Evolutionary conservation across 345 rosid genomes (phyloP).

Genomic region (Euphorbia tirucalli): DNA sequence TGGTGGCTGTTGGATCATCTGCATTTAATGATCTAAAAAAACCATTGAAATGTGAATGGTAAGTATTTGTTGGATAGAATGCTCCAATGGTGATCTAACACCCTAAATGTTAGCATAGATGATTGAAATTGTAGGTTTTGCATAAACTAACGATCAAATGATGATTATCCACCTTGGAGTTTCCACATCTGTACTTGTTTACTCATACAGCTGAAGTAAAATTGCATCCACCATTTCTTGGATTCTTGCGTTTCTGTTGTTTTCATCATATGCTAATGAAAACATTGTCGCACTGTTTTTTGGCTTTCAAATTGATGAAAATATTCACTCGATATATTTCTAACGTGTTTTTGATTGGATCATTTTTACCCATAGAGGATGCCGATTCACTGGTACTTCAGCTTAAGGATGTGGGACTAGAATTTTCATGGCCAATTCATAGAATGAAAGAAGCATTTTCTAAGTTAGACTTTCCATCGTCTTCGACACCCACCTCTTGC

Average conservation of each 20-base stretch:
- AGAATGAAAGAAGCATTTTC: slow-evolving; percentile 57
- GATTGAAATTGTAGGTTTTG: background rate
- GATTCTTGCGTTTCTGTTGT: background rate
- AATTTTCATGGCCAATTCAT: slow-evolving; percentile 75
- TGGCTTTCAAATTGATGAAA: background rate
- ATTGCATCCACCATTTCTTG: background rate
- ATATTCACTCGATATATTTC: background rate
- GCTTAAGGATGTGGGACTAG: slow-evolving; percentile 58
- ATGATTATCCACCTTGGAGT: background rate
- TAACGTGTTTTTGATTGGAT: slow-evolving; percentile 1
- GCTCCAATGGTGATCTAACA: background rate
- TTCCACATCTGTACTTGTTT: background rate
- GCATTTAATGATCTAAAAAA: background rate
- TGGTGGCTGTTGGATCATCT: background rate
- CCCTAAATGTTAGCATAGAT: background rate
- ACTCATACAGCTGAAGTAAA: background rate
- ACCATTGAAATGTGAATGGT: background rate
- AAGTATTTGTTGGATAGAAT: background rate
- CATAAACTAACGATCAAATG: background rate
- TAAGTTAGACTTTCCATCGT: slow-evolving; percentile 37
- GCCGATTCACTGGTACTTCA: slow-evolving; percentile 54
- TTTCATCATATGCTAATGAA: background rate
- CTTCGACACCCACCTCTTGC: slow-evolving; percentile 58
- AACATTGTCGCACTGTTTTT: background rate
- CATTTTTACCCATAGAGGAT: slow-evolving; percentile 40